Evolutionary conservation across 306 rosid genomes (phyloP).

Genomic region (Chamaecrista fasciculata): DNA sequence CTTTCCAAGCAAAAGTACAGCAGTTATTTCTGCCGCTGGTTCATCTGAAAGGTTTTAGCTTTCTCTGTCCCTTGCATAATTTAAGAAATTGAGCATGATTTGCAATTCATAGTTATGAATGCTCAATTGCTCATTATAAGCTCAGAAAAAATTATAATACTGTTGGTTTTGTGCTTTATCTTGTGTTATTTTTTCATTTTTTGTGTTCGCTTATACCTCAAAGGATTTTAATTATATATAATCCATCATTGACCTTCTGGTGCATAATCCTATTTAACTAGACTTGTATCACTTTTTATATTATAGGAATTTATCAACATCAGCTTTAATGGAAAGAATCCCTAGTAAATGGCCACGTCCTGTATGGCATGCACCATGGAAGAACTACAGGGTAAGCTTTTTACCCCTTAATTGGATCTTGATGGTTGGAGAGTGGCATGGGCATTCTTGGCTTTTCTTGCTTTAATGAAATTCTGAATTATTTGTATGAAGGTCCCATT

Average conservation of each 20-base stretch:
- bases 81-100: conserved; percentile 16
- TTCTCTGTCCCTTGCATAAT: conserved; percentile 16
- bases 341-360: conserved; percentile 99
- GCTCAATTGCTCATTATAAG: neutral
- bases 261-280: conserved; percentile 18
- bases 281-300: conserved; percentile 27
- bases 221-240: conserved; percentile 2
- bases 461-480: neutral
- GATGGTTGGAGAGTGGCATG: conserved; percentile 15
- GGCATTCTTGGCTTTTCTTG: neutral
- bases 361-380: conserved; percentile 97
- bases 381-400: conserved; percentile 76
- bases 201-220: neutral
- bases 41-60: conserved; percentile 77
- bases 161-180: conserved; percentile 12
- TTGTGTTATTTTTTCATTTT: conserved; percentile 8
- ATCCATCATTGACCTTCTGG: conserved; percentile 11
- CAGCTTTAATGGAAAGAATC: conserved; percentile 95
- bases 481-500: neutral
- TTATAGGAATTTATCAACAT: conserved; percentile 70
- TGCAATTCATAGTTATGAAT: neutral
- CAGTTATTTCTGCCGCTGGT: conserved; percentile 56
- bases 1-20: conserved; percentile 55
- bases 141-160: neutral
- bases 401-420: conserved; percentile 5